Evolutionary conservation across 192 early-diverging fungal genomes (phyloP), one percentile per base, ranked within the genome.

Genomic region (Ambispora gerdemannii): DNA sequence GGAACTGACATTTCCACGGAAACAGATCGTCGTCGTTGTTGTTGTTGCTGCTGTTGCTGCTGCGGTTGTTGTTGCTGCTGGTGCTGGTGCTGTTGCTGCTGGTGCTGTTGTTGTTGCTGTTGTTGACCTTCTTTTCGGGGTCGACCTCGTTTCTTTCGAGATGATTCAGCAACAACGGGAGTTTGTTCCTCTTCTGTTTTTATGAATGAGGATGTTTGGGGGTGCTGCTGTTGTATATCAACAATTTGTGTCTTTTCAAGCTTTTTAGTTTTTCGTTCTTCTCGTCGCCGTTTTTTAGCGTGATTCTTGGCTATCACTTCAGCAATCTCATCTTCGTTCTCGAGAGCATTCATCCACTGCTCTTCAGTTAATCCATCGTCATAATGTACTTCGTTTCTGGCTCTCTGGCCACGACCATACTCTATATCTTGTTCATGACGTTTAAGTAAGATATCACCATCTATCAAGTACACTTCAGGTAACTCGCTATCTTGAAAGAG

Each of bases 361-460:
- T 97, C 93, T 67, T 99, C 95, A 1, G 90, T 93, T 72, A 98
- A 80, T 4, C 90, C 94, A 72, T 99, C 95, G 71, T 93, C 93
- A 76, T 98, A 97, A 11, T 83, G 84, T 50, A 95, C 87, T 51
- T 87, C 85, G 35, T 82, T 87, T 34, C 89, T 85, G 17, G 77
- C 85, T 60, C 97, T 81, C 59, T 90, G 87, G 50, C 90, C 89
- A 53, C 93, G 86, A 35, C 89, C 90, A 47, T 86, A 83, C 32
- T 86, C 84, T 38, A 86, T 76, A 20, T 63, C 52, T 56, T 84
- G 83, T 63, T 87, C 81, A 4, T 72, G 74, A 0, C 82, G 22
- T 28, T 84, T 82, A 34, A 88, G 76, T 25, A 70, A 20, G 8
- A 43, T 53, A 20, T 87, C 82, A 30, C 85, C 82, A 50, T 94